Evolutionary conservation across 129 eudicot genomes (phyloP).

Genomic region (Flaveria ramosissima): DNA sequence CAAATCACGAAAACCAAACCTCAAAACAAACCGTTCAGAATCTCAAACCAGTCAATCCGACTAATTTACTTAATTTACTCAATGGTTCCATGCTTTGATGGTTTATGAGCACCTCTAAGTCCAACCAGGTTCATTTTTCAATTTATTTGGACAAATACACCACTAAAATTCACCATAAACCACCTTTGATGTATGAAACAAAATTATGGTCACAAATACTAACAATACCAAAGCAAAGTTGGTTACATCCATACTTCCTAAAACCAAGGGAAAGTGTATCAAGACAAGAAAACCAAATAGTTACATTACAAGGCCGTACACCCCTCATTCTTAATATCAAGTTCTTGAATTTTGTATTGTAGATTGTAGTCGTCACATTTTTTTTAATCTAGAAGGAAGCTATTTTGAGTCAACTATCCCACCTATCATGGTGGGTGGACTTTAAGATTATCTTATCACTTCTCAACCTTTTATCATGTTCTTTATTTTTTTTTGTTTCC

Average conservation of each 20-base stretch:
- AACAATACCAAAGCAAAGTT: neutral
- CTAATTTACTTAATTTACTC: too few relatives aligned
- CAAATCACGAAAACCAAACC: too few relatives aligned
- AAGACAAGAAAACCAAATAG: neutral
- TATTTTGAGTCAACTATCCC: neutral
- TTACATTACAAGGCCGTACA: conserved; percentile 12
- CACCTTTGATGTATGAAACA: neutral
- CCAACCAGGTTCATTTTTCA: too few relatives aligned
- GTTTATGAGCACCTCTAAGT: too few relatives aligned
- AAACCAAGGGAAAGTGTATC: neutral
- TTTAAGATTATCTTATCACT: neutral
- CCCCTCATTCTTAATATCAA: neutral
- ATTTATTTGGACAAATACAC: too few relatives aligned
- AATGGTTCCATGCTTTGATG: too few relatives aligned
- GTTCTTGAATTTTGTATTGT: neutral
- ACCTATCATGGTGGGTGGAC: conserved; percentile 15
- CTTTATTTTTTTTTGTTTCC: neutral
- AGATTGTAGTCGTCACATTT: neutral
- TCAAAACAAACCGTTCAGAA: too few relatives aligned
- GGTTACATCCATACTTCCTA: neutral
- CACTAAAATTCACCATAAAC: too few relatives aligned
- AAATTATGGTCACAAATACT: neutral
- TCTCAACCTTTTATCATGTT: conserved; percentile 5
- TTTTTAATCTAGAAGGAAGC: neutral
- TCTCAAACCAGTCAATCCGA: too few relatives aligned